phyloP scores from a whole-genome alignment of 441 rosid species.

The Populus hybrid region DNA sequence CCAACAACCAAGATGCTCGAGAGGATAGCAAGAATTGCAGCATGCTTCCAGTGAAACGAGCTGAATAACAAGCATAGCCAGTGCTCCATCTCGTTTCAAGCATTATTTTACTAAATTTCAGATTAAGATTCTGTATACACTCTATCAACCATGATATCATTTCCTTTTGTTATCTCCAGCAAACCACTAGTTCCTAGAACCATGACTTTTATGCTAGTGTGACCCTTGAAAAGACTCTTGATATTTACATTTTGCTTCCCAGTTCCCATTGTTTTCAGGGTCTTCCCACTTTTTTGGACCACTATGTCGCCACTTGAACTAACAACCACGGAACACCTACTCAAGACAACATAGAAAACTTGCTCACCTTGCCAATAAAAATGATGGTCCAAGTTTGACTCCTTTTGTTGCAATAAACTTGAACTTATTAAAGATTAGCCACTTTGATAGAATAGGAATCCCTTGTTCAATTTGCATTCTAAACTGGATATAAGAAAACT shows the following conservation, averaged over 20 bases:
- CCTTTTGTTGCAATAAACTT: conserved; percentile 84
- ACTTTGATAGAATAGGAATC: conserved; percentile 85
- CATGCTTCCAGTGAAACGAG: not conserved
- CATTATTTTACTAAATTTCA: not conserved
- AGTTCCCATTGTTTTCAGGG: not conserved
- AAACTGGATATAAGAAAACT: conserved; percentile 49
- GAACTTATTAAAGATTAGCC: conserved; percentile 90
- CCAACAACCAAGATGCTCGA: not conserved
- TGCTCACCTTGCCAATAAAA: conserved; percentile 78
- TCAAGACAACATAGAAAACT: conserved; percentile 10
- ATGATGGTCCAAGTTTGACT: conserved; percentile 76
- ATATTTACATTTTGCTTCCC: not conserved
- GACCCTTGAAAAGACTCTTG: not conserved
- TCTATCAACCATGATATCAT: not conserved
- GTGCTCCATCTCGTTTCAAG: not conserved
- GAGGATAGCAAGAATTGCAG: not conserved
- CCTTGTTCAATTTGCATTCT: conserved; percentile 94
- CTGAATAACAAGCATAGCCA: not conserved
- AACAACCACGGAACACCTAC: conserved; percentile 1
- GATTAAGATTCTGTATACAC: not conserved
- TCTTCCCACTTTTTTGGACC: not conserved
- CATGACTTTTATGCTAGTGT: not conserved
- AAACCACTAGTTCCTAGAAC: not conserved
- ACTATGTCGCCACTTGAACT: not conserved
- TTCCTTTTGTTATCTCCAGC: not conserved